Evolutionary conservation across 2,329 filamentous ascomycete genomes (phyloP), one percentile per base, ranked within the genome.

Genomic region (Botryotinia calthae): DNA sequence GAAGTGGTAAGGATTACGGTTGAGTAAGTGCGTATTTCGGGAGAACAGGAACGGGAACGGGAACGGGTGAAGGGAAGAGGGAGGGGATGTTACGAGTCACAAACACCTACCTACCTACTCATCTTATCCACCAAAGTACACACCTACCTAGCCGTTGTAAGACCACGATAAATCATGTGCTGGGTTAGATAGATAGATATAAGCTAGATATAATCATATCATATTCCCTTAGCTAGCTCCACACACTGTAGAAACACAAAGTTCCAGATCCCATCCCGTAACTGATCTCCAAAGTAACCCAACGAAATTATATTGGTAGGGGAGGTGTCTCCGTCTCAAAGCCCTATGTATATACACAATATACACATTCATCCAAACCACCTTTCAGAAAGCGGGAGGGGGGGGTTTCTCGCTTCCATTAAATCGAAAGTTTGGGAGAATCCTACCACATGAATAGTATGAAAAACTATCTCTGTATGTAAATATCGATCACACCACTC

Each of bases 1-100:
- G 75, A 74, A 31, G 76, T 80, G 34, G 77, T 81, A 12, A 78
- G 71, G 63, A 77, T 81, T 54, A 58, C 64, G 12, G 76, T 79
- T 2, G 51, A 48, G 48, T 66, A 51, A 25, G n/a, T 61, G 10
- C 3, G 10, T 37, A 18, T 56, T 5, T 37, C 37, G 37, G 37
- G 6, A 37, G 37, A 37, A 9, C 37, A 37, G 37, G 34, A 37
- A 9, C 37, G 7, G 37, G 37, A 37, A 8, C 37, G 8, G 37
- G 37, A 37, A 8, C 37, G 9, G 37, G 37, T 46, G 34, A 10
- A 25, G 16, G 4, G 18, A 14, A 20, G 61, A 14, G 5, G 16
- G 34, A 44, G 37, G 16, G 7, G 22, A n/a, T 14, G 7, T 42
- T 31, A 56, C 65, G 18, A 67, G 5, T 31, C 12, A 67, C 18